phyloP scores from a whole-genome alignment of 2,329 filamentous ascomycete genomes.

The Fusarium metavorans region DNA sequence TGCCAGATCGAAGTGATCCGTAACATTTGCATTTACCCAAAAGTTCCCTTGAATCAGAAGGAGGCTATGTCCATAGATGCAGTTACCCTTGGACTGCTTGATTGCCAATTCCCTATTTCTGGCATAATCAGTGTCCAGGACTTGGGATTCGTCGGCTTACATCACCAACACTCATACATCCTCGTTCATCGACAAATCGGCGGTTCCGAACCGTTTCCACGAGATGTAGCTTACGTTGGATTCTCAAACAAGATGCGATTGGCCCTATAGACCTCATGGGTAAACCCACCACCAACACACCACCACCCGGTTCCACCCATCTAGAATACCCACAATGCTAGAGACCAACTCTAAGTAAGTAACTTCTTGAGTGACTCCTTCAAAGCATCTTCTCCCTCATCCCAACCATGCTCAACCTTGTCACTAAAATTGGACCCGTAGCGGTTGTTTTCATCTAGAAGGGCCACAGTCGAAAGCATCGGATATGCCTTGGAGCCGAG shows the following conservation, averaged over 20 bases:
- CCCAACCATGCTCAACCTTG: background rate
- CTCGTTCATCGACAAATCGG: background rate
- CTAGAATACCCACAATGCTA: background rate
- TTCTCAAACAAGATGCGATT: background rate
- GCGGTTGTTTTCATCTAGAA: constrained; percentile 15
- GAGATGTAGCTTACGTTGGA: background rate
- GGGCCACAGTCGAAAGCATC: constrained; percentile 7
- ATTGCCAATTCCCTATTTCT: background rate
- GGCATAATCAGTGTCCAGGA: background rate
- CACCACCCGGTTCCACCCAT: background rate
- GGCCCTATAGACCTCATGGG: background rate
- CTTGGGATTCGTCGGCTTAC: background rate
- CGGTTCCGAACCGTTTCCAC: background rate
- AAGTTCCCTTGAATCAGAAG: background rate
- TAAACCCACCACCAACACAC: background rate
- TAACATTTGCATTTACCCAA: background rate
- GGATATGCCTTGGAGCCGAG: constrained; percentile 7
- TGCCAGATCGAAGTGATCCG: background rate
- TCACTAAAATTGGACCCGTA: constrained; percentile 14
- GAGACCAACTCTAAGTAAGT: background rate
- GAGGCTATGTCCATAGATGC: background rate
- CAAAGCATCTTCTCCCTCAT: background rate
- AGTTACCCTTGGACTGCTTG: background rate
- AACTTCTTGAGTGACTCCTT: background rate
- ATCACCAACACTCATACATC: background rate